These are phyloP conservation scores for Cyberlindnera petersonii DNA, from an alignment of 805 yeast species.

Conservation along the genomic window DNA sequence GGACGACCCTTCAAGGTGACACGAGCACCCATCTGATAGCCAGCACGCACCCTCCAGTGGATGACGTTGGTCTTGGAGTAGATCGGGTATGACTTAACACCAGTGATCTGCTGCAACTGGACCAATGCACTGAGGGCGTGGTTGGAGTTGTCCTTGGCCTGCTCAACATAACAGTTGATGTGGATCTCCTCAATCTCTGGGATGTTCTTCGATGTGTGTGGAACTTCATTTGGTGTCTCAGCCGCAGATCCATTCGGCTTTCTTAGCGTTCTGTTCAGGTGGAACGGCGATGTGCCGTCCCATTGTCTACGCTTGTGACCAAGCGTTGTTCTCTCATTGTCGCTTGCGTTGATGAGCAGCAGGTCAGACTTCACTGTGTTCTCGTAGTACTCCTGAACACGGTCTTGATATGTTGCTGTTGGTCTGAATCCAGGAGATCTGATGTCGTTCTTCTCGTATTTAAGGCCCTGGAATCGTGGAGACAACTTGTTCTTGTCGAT, in stretches of 20 bases:
- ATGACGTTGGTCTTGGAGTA: slow-evolving; percentile 78
- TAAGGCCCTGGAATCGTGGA: slow-evolving; percentile 66
- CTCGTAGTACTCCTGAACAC: slow-evolving; percentile 71
- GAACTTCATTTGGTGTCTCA: slow-evolving; percentile 69
- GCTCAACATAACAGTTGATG: slow-evolving; percentile 72
- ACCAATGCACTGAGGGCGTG: slow-evolving; percentile 71
- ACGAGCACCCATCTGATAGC: slow-evolving; percentile 89
- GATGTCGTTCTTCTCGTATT: slow-evolving; percentile 67
- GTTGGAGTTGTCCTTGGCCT: slow-evolving; percentile 66
- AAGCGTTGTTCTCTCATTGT: slow-evolving; percentile 45
- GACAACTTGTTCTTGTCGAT: slow-evolving; percentile 71
- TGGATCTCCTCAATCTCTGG: slow-evolving; percentile 68
- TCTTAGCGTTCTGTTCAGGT: slow-evolving; percentile 72
- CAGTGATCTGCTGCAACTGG: slow-evolving; percentile 92
- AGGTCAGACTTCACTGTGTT: slow-evolving; percentile 75
- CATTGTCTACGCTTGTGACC: slow-evolving; percentile 80
- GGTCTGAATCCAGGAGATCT: slow-evolving; percentile 79
- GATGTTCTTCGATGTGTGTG: slow-evolving; percentile 62
- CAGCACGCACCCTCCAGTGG: slow-evolving; percentile 81
- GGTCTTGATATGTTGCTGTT: slow-evolving; percentile 66
- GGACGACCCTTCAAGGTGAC: slow-evolving; percentile 72
- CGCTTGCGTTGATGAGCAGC: slow-evolving; percentile 71
- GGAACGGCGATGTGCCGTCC: slow-evolving; percentile 87
- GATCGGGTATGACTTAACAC: slow-evolving; percentile 70
- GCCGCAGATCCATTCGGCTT: slow-evolving; percentile 74